Base-by-base conservation (phyloP, 345 rosid genomes). In the Lumnitzera littorea region DNA sequence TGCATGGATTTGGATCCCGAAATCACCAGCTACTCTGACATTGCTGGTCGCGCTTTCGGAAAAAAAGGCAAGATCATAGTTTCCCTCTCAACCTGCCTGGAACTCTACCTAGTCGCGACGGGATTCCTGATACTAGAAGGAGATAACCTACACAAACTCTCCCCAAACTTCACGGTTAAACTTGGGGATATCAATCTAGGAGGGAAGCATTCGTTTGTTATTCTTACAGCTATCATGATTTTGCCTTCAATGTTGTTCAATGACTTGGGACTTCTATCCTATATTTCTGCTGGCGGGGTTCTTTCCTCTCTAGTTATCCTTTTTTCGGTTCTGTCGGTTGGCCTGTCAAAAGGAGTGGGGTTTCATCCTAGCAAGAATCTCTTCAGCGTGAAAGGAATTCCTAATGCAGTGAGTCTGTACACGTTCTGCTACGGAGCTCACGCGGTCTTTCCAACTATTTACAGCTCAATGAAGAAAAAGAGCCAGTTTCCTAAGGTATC, bases 371-470 rank as follows among this genome's bases (percentile, higher is more conserved):
- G 76, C 3, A 73, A 83, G 50, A 71, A 57, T 51, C 27, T 73
- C 24, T 51, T 78, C 0, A 69, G 76, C 24, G 70, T 67, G 59
- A 65, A 57, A 52, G 81, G 82, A 14, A 41, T 80, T 48, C 85
- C 85, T 48, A 76, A 74, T 2, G 65, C 81, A 4, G 47, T 80
- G 51, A 76, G 82, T 46, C 55, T 80, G 58, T 78, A 67, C 46
- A 67, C 68, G 15, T 83, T 80, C 55, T 80, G 81, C 68, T 75
- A 77, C 71, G 74, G 78, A 31, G 83, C 81, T 15, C 85, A 73
- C 58, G 66, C 78, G 0, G 55, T 69, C 23, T 71, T 82, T 53
- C 85, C 88, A 56, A 70, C 75, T 41, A 56, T 82, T 62, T 82
- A 77, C 63, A 57, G 43, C n/a, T 82, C 83, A 13, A 80, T 75